These are phyloP conservation scores for Wakefieldia striispora DNA, from an alignment of 768 basidiomycete genomes.

Conservation along the genomic window DNA sequence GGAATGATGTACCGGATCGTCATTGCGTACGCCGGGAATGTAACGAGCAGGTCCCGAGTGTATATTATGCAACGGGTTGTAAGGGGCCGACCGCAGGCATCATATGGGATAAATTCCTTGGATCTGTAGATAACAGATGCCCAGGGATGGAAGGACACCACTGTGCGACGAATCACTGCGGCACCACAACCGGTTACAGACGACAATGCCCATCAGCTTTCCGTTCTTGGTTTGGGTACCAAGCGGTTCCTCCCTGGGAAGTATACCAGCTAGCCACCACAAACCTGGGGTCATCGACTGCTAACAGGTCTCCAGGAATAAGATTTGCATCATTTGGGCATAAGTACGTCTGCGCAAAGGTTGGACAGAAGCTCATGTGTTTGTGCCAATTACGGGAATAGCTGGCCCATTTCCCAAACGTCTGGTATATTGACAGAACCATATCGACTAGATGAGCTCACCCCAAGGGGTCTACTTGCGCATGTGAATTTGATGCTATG, in stretches of 20 bases:
- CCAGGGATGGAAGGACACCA: background rate
- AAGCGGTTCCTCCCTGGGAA: conserved; percentile 42
- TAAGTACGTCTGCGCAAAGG: background rate
- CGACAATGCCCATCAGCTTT: conserved; percentile 47
- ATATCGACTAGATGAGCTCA: conserved; percentile 11
- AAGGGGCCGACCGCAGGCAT: too few relatives aligned
- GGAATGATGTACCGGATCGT: too few relatives aligned
- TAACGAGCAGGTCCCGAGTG: too few relatives aligned
- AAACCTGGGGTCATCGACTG: conserved; percentile 42
- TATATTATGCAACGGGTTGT: too few relatives aligned
- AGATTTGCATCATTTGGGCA: conserved; percentile 42
- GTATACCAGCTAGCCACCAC: conserved; percentile 42
- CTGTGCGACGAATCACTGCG: too few relatives aligned
- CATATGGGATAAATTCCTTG: background rate
- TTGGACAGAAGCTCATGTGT: background rate
- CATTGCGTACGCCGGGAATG: too few relatives aligned
- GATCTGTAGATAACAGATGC: too few relatives aligned
- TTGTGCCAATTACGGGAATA: background rate
- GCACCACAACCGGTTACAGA: too few relatives aligned
- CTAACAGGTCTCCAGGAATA: conserved; percentile 34
- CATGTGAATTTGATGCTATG: background rate
- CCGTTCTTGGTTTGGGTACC: conserved; percentile 51
- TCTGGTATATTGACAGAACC: conserved; percentile 12
- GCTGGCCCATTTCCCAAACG: conserved; percentile 3
- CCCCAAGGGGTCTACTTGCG: conserved; percentile 9